Percentiles rank a stretch among this genome's conserved stretches.
Conservation (phyloP, 2,329 filamentous ascomycete genomes). For the Penicillium olsonii region DNA sequence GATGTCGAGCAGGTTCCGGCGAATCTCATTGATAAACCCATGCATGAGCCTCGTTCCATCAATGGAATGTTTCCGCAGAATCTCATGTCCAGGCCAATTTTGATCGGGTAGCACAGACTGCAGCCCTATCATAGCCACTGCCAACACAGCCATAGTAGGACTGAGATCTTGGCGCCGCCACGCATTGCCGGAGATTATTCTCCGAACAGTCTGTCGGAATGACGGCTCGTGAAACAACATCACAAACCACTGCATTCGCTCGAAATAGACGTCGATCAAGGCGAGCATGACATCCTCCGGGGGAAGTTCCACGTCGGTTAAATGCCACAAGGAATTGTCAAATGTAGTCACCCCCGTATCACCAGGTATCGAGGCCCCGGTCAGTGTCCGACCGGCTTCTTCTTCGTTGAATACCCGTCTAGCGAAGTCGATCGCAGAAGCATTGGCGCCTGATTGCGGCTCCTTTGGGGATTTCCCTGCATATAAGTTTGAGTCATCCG, state of each 20-base stretch:
- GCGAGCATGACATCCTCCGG: constrained; percentile 14
- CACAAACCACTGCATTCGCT: constrained; percentile 25
- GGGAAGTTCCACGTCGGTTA: constrained; percentile 17
- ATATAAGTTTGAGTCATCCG: too few species aligned
- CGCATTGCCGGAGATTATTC: constrained; percentile 7
- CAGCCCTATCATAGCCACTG: constrained; percentile 19
- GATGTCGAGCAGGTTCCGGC: constrained; percentile 17
- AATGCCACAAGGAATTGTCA: constrained; percentile 15
- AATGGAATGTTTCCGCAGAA: constrained; percentile 4
- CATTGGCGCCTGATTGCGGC: constrained; percentile 20
- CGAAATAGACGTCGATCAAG: constrained; percentile 24
- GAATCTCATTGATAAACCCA: constrained; percentile 10
- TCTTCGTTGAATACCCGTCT: constrained; percentile 21
- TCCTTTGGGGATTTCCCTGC: constrained; percentile 6
- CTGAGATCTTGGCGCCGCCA: constrained; percentile 21
- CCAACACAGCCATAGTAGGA: constrained; percentile 14
- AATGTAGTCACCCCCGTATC: constrained; percentile 11
- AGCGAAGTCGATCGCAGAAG: constrained; percentile 23
- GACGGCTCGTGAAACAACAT: constrained; percentile 17
- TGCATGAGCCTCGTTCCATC: constrained; percentile 8
- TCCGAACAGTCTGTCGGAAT: constrained; percentile 13
- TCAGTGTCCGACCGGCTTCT: constrained; percentile 18
- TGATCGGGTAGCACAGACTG: constrained; percentile 20
- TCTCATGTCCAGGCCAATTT: constrained; percentile 15
- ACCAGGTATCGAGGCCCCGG: constrained; percentile 16